Percentiles rank a stretch among this genome's conserved stretches.
Conservation (phyloP, 768 basidiomycete species). For the Suillus weaverae region DNA sequence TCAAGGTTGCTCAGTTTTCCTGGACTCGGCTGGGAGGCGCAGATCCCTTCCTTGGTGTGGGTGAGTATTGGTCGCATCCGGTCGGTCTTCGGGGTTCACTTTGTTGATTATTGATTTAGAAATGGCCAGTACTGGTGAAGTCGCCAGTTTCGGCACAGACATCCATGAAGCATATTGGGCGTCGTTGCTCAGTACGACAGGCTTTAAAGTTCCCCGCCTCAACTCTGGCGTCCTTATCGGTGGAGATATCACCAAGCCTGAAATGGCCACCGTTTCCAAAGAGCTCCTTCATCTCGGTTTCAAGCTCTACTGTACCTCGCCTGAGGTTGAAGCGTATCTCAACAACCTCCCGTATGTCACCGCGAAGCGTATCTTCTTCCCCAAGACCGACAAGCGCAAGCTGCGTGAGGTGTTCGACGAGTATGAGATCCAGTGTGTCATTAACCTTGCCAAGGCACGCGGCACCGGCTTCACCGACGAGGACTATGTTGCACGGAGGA, state of each 20-base stretch:
- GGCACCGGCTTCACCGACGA: conserved; percentile 81
- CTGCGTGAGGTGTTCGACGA: conserved; percentile 92
- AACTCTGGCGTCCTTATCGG: conserved; percentile 90
- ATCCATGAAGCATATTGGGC: conserved; percentile 97
- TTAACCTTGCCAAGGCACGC: conserved; percentile 85
- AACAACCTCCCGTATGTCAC: conserved; percentile 74
- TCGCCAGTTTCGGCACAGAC: conserved; percentile 92
- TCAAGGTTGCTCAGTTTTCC: conserved; percentile 98
- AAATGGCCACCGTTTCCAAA: conserved; percentile 83
- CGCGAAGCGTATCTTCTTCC: conserved; percentile 93
- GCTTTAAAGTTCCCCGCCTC: conserved; percentile 86
- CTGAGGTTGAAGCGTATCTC: conserved; percentile 76
- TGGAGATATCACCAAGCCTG: conserved; percentile 84
- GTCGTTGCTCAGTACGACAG: conserved; percentile 90
- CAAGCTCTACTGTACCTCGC: conserved; percentile 90
- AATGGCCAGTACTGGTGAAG: conserved; percentile 98
- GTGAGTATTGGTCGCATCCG: conserved; percentile 44
- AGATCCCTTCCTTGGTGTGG: conserved; percentile 95
- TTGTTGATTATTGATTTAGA: conserved; percentile 45
- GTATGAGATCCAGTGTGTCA: conserved; percentile 90
- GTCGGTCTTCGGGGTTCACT: neutral
- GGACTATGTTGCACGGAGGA: conserved; percentile 95
- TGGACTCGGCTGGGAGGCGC: conserved; percentile 97
- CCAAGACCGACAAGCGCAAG: conserved; percentile 93
- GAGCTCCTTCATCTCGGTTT: conserved; percentile 84